These are phyloP conservation scores for Croton setiger DNA, from an alignment of 441 rosid species.

Conservation along the genomic window DNA sequence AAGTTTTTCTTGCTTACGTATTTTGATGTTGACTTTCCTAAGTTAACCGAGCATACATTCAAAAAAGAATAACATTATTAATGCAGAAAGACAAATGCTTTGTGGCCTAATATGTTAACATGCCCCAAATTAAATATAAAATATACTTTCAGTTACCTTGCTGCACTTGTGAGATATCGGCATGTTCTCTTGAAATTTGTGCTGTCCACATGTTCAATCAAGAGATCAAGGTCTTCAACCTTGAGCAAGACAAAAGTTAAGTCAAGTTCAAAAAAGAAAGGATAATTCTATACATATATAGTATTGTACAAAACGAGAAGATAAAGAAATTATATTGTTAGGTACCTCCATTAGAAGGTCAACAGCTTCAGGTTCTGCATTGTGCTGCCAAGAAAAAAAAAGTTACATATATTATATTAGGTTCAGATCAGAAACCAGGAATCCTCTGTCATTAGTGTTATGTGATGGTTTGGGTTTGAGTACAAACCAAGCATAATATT, in stretches of 20 bases:
- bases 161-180: constrained; percentile 82
- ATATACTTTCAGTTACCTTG: constrained; percentile 51
- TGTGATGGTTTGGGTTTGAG: background rate
- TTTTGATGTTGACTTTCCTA: background rate
- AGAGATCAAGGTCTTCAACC: constrained; percentile 97
- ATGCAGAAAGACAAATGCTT: background rate
- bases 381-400: constrained; percentile 59
- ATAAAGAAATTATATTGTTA: background rate
- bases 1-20: background rate
- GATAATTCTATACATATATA: background rate
- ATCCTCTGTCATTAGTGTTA: background rate
- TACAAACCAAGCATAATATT: background rate
- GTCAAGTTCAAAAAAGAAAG: background rate
- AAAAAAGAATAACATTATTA: background rate
- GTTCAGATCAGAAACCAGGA: constrained; percentile 2
- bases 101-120: background rate
- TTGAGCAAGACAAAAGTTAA: constrained; percentile 19
- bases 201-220: constrained; percentile 75
- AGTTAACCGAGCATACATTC: background rate
- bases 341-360: constrained; percentile 91
- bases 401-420: background rate
- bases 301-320: background rate
- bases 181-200: constrained; percentile 94
- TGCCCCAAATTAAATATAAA: background rate
- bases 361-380: constrained; percentile 99